A percentile compares a stretch with the other conserved stretches of the same genome.
phyloP scores from a whole-genome alignment of 2,329 filamentous ascomycete genomes.

The Ophiostoma perfectum region DNA sequence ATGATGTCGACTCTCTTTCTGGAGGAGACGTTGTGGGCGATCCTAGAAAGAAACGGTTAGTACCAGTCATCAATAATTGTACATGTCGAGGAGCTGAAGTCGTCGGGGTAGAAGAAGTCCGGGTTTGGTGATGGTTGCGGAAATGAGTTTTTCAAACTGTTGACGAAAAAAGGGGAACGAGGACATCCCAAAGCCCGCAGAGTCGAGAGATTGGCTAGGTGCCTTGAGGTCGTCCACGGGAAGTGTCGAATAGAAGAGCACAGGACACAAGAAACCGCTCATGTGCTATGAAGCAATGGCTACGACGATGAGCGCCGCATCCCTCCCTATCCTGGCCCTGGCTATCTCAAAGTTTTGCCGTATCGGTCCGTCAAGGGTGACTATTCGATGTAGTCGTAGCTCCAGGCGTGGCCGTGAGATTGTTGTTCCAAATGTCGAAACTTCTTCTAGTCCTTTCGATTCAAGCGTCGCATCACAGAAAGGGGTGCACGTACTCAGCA shows the following conservation, averaged over 20 bases:
- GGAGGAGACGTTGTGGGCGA: slow-evolving; percentile 95
- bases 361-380: too few species aligned
- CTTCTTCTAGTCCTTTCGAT: slow-evolving; percentile 10
- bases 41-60: slow-evolving; percentile 55
- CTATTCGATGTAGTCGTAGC: not conserved
- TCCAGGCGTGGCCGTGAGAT: not conserved
- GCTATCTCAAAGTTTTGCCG: too few species aligned
- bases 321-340: too few species aligned
- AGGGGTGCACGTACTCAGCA: slow-evolving; percentile 73
- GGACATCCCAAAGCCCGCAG: too few species aligned
- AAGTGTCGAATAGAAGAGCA: too few species aligned
- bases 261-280: too few species aligned
- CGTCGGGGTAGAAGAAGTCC: slow-evolving; percentile 1
- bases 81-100: not conserved
- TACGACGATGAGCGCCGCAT: too few species aligned
- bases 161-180: too few species aligned
- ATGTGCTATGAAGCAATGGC: too few species aligned
- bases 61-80: not conserved
- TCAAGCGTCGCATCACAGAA: not conserved
- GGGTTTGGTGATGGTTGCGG: not conserved
- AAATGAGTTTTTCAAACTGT: too few species aligned
- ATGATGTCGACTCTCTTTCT: slow-evolving; percentile 99
- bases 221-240: not conserved
- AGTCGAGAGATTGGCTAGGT: too few species aligned
- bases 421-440: not conserved